Evolutionary conservation across 495 filamentous ascomycete genomes (phyloP).

Genomic region (Penicillium roqueforti): DNA sequence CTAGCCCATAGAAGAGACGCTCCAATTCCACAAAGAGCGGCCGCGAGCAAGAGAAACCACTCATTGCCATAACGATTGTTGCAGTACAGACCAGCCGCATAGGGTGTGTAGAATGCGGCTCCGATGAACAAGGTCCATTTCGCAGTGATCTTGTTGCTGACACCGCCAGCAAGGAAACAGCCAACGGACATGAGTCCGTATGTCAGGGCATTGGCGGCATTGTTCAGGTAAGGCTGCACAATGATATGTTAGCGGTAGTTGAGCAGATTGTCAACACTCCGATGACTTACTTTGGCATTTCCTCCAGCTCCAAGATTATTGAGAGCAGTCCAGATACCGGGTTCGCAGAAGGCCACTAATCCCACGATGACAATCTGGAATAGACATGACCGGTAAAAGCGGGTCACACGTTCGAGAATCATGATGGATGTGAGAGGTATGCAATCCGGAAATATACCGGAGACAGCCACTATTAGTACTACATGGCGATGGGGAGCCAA

Average conservation of each 20-base stretch:
- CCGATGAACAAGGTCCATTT: constrained; percentile 52
- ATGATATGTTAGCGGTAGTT: constrained; percentile 1
- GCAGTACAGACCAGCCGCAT: constrained; percentile 53
- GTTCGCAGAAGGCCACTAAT: constrained; percentile 52
- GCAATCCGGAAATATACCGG: too few species aligned
- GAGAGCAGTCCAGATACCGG: constrained; percentile 57
- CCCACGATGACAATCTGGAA: constrained; percentile 55
- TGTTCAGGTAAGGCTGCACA: constrained; percentile 46
- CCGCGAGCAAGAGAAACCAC: constrained; percentile 56
- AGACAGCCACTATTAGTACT: neutral
- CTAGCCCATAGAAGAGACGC: constrained; percentile 55
- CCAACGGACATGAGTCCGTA: constrained; percentile 55
- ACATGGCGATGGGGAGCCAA: neutral
- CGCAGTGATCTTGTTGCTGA: constrained; percentile 51
- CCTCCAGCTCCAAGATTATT: constrained; percentile 57
- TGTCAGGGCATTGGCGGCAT: constrained; percentile 55
- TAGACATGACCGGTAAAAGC: constrained; percentile 50
- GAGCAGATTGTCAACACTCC: neutral
- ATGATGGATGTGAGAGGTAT: neutral
- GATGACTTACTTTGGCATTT: constrained; percentile 34
- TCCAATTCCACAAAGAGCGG: constrained; percentile 49
- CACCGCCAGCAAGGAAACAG: constrained; percentile 48
- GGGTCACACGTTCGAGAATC: constrained; percentile 7
- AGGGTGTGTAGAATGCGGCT: constrained; percentile 53
- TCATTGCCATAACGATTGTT: constrained; percentile 55